Percentiles rank a stretch among this genome's conserved stretches.
phyloP scores from a whole-genome alignment of 2,329 filamentous ascomycete genomes.

The Colletotrichum sp. region DNA sequence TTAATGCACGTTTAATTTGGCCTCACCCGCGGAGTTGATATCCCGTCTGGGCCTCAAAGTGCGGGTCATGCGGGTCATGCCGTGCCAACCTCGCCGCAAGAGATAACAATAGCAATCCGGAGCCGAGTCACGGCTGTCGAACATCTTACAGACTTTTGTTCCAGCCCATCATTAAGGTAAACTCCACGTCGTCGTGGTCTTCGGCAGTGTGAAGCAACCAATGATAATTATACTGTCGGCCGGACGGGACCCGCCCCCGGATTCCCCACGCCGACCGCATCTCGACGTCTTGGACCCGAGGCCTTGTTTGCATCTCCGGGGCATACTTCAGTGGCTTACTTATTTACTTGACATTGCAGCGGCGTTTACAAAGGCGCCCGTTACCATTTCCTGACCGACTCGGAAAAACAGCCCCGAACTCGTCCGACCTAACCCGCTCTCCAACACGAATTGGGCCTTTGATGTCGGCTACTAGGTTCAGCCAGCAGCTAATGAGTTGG shows the following conservation, averaged over 20 bases:
- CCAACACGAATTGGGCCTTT: neutral
- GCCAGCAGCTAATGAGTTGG: neutral
- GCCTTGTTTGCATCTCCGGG: too few species aligned
- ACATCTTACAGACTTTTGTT: too few species aligned
- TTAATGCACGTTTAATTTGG: neutral
- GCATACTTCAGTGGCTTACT: too few species aligned
- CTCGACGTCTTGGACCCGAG: too few species aligned
- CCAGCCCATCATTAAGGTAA: too few species aligned
- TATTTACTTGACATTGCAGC: too few species aligned
- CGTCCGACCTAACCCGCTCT: neutral
- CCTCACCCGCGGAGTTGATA: neutral
- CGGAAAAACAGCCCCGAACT: neutral
- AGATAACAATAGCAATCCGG: fast-evolving
- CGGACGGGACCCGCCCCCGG: neutral
- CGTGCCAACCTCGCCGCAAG: fast-evolving
- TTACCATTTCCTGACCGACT: fast-evolving
- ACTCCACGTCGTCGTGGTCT: neutral
- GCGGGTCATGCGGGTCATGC: neutral
- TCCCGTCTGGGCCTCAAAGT: neutral
- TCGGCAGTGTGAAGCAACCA: neutral
- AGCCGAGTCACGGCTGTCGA: neutral
- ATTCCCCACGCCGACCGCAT: neutral
- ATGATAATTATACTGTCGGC: neutral
- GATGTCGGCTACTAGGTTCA: neutral
- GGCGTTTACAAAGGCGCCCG: neutral